Evolutionary conservation across 371 early-diverging fungal species (phyloP).

Genomic region (Capillidium heterosporum): DNA sequence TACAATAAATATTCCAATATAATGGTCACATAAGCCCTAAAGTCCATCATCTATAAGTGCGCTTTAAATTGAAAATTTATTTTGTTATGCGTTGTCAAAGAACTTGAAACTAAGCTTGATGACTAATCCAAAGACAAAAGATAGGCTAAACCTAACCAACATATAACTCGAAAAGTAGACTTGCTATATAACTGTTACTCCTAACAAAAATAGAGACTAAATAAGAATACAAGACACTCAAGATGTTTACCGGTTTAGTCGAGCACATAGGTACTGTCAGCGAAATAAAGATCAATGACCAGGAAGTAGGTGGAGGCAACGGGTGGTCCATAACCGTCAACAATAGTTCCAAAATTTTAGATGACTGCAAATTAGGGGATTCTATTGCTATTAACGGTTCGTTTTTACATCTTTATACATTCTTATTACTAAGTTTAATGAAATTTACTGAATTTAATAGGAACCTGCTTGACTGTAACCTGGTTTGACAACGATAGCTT

Average conservation of each 20-base stretch:
- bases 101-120: too few species aligned
- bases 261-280: constrained; percentile 70
- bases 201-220: too few species aligned
- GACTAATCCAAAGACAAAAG: too few species aligned
- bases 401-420: neutral
- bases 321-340: constrained; percentile 71
- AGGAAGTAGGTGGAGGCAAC: constrained; percentile 55
- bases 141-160: too few species aligned
- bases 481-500: constrained; percentile 61
- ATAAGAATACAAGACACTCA: constrained; percentile 11
- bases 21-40: too few species aligned
- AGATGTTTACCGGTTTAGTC: constrained; percentile 94
- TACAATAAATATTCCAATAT: too few species aligned
- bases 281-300: constrained; percentile 42
- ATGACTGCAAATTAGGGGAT: constrained; percentile 83
- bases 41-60: too few species aligned
- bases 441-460: constrained; percentile 15
- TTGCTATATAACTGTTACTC: too few species aligned
- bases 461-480: constrained; percentile 90
- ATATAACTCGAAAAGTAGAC: too few species aligned
- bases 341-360: constrained; percentile 45
- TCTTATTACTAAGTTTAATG: neutral
- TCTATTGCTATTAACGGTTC: constrained; percentile 86
- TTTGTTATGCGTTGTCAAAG: too few species aligned
- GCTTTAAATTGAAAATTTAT: too few species aligned